Evolutionary conservation across 257 asterid species (phyloP).

Genomic region (Henckelia pumila): DNA sequence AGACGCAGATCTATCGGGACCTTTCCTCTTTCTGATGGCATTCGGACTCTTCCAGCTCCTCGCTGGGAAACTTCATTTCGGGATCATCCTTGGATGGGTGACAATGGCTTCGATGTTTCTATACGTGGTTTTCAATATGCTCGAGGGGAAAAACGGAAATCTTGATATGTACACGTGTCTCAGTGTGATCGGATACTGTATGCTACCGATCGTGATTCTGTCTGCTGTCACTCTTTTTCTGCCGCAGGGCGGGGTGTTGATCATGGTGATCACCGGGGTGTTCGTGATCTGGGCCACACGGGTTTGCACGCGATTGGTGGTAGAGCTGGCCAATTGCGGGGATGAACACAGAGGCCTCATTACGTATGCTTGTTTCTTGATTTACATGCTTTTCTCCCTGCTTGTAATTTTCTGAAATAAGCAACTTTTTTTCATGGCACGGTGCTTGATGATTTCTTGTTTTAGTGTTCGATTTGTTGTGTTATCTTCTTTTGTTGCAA

Average conservation of each 20-base stretch:
- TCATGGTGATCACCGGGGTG: constrained; percentile 61
- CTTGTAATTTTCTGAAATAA: constrained; percentile 63
- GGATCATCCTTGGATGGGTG: constrained; percentile 83
- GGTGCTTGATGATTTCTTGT: neutral
- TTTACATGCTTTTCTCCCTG: constrained; percentile 76
- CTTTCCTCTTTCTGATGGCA: constrained; percentile 80
- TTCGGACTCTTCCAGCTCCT: constrained; percentile 85
- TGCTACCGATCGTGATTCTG: constrained; percentile 76
- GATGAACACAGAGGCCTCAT: constrained; percentile 84
- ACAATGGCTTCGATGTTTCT: constrained; percentile 75
- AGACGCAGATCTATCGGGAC: constrained; percentile 90
- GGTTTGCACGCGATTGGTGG: constrained; percentile 84
- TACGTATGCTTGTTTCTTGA: constrained; percentile 81
- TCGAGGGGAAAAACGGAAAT: constrained; percentile 80
- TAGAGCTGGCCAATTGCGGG: constrained; percentile 85
- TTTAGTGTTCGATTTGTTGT: neutral
- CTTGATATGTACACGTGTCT: constrained; percentile 82
- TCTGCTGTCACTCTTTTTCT: constrained; percentile 76
- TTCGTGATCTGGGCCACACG: constrained; percentile 85
- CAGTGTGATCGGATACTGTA: constrained; percentile 85
- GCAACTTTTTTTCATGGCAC: neutral
- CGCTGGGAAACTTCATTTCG: constrained; percentile 84
- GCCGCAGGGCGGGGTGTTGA: constrained; percentile 77
- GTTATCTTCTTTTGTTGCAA: neutral
- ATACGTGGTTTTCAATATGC: constrained; percentile 79